Base-by-base conservation (phyloP, 164 flowering plant genomes). In the Cinnamomum chago region DNA sequence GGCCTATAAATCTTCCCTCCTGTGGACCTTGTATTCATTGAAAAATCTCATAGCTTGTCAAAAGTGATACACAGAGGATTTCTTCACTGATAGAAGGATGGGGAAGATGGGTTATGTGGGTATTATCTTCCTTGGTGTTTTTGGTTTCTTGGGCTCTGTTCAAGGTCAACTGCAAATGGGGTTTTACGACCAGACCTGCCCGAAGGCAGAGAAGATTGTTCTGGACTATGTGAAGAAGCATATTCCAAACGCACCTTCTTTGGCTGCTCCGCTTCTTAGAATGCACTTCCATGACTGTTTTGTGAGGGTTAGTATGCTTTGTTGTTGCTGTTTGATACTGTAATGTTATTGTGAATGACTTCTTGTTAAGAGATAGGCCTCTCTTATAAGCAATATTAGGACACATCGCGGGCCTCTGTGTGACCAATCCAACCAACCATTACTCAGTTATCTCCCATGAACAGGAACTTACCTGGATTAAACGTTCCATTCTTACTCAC, bases 231-330 rank as follows among this genome's bases (percentile, higher is more conserved):
- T 92, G 67, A 68, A 79, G 11, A n/a, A 86, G 72, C 95, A 86
- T 72, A 85, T 95, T 72, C 88, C 81, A 1, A 81, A 88, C 78
- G 96, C 89, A 51, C 98, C 95, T 0, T 68, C 86, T 13, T 66
- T 92, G 76, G 94, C 95, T 0, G 92, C 97, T 0, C 40, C 88
- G 2, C 58, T 93, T 2, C 70, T 93, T 1, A 81, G 98, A 83
- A 89, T 92, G 92, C 88, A 89, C 69, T 93, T 92, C 75, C 98
- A 93, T 82, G 98, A 93, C 74, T 93, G 98, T 80, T 93, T 93
- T 77, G 98, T 93, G 25, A 83, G 93, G 88, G 97, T 93, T 4
- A 58, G 87, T 79, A 3, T 50, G 65, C 9, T 22, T 55, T 33
- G 20, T 62, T 5, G 30, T 27, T 47, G 67, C 47, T 68, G 60